These are phyloP conservation scores for Syzygium grande DNA, from an alignment of 345 rosid species.

Conservation along the genomic window DNA sequence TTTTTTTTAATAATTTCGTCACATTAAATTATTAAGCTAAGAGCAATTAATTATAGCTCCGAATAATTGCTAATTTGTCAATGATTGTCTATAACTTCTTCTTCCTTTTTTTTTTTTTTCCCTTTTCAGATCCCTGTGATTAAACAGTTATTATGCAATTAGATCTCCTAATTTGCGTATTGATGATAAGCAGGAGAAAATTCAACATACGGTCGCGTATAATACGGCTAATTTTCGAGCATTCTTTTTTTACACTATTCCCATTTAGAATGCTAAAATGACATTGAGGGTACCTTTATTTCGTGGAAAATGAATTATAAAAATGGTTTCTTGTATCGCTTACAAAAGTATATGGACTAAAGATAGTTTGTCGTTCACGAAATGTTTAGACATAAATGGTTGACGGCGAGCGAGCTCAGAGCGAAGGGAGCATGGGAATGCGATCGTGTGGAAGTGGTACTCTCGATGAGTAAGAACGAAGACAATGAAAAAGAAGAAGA, in stretches of 20 bases:
- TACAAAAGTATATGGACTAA: too few relatives aligned
- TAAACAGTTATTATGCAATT: not conserved
- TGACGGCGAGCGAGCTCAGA: too few relatives aligned
- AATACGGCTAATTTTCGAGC: not conserved
- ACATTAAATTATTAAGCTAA: not conserved
- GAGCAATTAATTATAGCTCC: not conserved
- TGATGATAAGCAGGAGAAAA: not conserved
- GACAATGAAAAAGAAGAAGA: too few relatives aligned
- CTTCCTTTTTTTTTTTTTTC: too few relatives aligned
- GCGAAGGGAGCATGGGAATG: too few relatives aligned
- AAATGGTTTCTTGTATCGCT: too few relatives aligned
- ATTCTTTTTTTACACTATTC: not conserved
- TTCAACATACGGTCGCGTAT: not conserved
- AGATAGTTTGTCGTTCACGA: too few relatives aligned
- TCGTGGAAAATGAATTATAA: too few relatives aligned
- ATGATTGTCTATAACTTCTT: not conserved
- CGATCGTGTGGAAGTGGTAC: too few relatives aligned
- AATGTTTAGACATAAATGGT: too few relatives aligned
- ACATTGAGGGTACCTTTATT: too few relatives aligned
- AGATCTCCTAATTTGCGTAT: not conserved
- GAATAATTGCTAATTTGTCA: not conserved
- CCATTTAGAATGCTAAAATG: not conserved
- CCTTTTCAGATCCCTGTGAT: not conserved
- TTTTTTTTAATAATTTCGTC: not conserved
- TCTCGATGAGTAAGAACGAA: too few relatives aligned